A percentile compares a stretch with the other conserved stretches of the same genome.
phyloP scores from a whole-genome alignment of 306 rosid species.

The Begonia loranthoides region DNA sequence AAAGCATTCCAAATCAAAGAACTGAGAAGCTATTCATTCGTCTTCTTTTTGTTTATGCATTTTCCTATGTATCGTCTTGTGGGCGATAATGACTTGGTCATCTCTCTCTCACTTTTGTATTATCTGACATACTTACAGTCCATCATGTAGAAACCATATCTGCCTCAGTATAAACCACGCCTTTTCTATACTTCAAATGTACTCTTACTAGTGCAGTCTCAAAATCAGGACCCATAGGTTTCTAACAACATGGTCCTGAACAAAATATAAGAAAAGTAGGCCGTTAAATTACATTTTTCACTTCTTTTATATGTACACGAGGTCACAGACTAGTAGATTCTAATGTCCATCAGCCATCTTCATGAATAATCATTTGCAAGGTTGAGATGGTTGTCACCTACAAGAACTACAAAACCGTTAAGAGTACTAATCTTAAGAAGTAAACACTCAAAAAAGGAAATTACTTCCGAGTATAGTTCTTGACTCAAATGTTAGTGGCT shows the following conservation, averaged over 20 bases:
- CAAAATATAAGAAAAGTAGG: not conserved
- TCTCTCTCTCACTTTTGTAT: too few species aligned
- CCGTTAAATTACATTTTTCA: not conserved
- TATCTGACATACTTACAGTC: too few species aligned
- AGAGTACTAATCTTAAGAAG: too few species aligned
- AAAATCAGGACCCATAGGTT: not conserved
- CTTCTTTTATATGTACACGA: not conserved
- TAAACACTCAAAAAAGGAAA: too few species aligned
- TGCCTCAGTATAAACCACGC: too few species aligned
- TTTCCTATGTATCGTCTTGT: too few species aligned
- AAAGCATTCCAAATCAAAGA: slow-evolving; percentile 91
- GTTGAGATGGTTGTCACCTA: not conserved
- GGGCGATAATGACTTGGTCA: too few species aligned
- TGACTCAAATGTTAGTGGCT: too few species aligned
- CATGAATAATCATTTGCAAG: not conserved
- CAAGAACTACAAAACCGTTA: too few species aligned
- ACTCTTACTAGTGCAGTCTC: not conserved
- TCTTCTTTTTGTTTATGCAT: too few species aligned
- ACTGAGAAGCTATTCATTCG: slow-evolving; percentile 16
- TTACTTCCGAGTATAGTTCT: too few species aligned
- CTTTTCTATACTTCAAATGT: not conserved
- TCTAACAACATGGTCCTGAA: not conserved
- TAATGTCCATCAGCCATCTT: not conserved
- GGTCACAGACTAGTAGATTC: not conserved
- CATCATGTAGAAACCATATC: too few species aligned